Evolutionary conservation across 2,329 filamentous ascomycete genomes (phyloP).

Genomic region (Cadophora gregata): DNA sequence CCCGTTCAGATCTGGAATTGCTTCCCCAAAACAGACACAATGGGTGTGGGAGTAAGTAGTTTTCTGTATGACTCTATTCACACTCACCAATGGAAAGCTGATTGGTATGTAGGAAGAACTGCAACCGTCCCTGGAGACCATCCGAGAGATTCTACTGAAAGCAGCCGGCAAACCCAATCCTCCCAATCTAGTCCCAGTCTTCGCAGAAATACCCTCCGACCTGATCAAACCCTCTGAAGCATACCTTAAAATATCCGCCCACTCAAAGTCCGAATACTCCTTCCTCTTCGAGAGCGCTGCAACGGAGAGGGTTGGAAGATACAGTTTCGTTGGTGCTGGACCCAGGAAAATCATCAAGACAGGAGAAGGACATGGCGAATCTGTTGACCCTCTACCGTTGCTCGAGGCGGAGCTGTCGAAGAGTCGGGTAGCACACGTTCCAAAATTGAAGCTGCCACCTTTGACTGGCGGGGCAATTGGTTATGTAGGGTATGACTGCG

Average conservation of each 20-base stretch:
- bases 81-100: conserved; percentile 29
- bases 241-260: conserved; percentile 87
- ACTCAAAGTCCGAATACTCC: conserved; percentile 78
- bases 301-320: conserved; percentile 90
- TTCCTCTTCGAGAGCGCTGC: conserved; percentile 97
- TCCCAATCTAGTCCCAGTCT: conserved; percentile 80
- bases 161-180: conserved; percentile 58
- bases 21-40: conserved; percentile 27
- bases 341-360: conserved; percentile 83
- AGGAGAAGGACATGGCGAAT: conserved; percentile 84
- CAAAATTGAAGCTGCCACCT: conserved; percentile 81
- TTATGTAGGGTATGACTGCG: conserved; percentile 97
- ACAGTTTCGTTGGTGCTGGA: conserved; percentile 91
- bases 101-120: conserved; percentile 51
- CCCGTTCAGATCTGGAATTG: background rate
- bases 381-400: conserved; percentile 80
- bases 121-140: conserved; percentile 66
- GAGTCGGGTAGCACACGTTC: conserved; percentile 81
- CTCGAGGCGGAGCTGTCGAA: conserved; percentile 82
- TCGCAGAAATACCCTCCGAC: conserved; percentile 86
- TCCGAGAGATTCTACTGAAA: conserved; percentile 60
- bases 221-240: conserved; percentile 93
- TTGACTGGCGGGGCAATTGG: conserved; percentile 92
- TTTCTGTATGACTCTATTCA: conserved; percentile 32
- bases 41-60: conserved; percentile 39